Base-by-base conservation (phyloP, 108 stramenopile species). In the Nannochloropsis granulata region DNA sequence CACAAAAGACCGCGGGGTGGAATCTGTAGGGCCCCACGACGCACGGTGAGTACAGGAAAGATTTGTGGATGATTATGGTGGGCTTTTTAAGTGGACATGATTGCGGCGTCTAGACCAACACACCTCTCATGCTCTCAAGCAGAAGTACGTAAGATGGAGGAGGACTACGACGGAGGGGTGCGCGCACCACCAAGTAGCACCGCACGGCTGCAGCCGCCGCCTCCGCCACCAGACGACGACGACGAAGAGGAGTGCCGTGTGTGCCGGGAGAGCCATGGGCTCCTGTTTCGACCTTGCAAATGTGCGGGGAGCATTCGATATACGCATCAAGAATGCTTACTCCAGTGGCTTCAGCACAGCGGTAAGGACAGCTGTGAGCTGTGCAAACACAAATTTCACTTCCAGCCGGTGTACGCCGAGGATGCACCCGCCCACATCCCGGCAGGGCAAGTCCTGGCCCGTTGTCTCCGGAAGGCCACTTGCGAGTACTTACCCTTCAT, bases 401-500 rank as follows among this genome's bases (percentile, higher is more conserved):
- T 83, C 42, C 45, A 79, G 34, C 83, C 82, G 0, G 25, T 25
- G 13, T 82, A 82, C 25, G 82, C 82, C 56, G 43, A 82, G 21
- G 82, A 82, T 45, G 81, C 26, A 0, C 34, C 81, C 26, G 21
- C 12, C 11, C 81, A 82, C 23, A 45, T 24, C 23, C 24, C 24
- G 12, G 24, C 26, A n/a, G 78, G 84, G 0, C 79, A 88, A 83
- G 84, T 88, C 71, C 56, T 79, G 88, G 82, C 86, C n/a, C 83
- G 94, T 0, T 85, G 96, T 79, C 81, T 90, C 16, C 92, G 92
- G 81, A 90, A 93, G 13, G 83, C 89, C 12, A 81, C 93, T 71
- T 90, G 91, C 19, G 90, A 90, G 80, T 95, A 93, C 94, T 87
- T 96, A 24, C 97, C 97, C 12, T 85, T 93, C 25, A 88, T 85